Base-by-base conservation (phyloP, 176 grass and related monocot species). In the Triticum urartu region DNA sequence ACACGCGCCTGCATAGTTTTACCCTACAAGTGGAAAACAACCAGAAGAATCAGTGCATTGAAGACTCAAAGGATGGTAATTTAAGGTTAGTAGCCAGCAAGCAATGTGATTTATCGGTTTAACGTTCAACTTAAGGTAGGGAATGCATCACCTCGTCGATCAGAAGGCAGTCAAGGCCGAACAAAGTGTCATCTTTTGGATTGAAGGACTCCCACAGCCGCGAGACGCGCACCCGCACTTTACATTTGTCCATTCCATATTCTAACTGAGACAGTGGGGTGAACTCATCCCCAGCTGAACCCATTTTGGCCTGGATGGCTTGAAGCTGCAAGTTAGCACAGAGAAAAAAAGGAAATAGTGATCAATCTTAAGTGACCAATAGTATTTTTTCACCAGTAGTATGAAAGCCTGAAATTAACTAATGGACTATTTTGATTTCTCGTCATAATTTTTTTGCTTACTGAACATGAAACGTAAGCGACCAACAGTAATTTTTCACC, bases 1-100 rank as follows among this genome's bases (percentile, higher is more conserved):
- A 75, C 43, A 32, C 72, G 72, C 13, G 72, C 72, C 72, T 75
- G 72, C 43, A 75, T 75, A 75, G 72, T 75, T 52, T 50, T 52
- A 32, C 43, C 72, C 72, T 75, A 32, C 43, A 75, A 75, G 43
- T 20, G 45, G 25, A 75, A 52, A 52, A 75, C 4, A 52, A 52
- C 24, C 20, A 75, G 25, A 52, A 75, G 72, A 17, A 75, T 75
- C 43, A 52, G 72, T 52, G 43, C 25, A 47, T 1, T 26, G 11
- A 73, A 45, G 43, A 54, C 50, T 54, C 15, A 42, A 70, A 72
- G 38, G n/a, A 73, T 45, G n/a, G 72, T 17, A 15, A 50, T 15
- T 45, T 25, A 45, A 75, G n/a, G 45, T 17, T 17, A 17, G 22
- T 75, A 4, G 40, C 72, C 12, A 74, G 40, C 71, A 74, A 75